Base-by-base conservation (phyloP, 345 rosid genomes). In the Eucalyptus regnans region DNA sequence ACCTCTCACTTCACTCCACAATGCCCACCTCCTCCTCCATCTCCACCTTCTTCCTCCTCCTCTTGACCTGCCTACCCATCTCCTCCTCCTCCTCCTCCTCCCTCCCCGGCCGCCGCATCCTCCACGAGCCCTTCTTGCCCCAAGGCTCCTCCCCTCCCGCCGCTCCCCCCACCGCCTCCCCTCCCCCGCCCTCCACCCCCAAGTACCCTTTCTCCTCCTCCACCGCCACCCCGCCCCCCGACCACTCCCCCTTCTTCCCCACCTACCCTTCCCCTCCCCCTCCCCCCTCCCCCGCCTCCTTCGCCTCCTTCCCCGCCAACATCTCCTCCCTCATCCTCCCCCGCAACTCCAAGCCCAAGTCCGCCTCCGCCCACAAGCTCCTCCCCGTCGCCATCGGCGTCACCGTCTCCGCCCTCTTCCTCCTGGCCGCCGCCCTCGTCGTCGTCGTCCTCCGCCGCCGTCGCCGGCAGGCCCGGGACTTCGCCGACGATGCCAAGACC, bases 221-320 rank as follows among this genome's bases (percentile, higher is more conserved):
- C 86, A 50, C 92, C 86, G 86, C 96, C 8, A 86, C 95, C 86
- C 96, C 89, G 89, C 95, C 80, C 80, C 94, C 96, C 12, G 90
- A 89, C 58, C 87, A 91, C 22, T 90, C 97, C 29, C 97, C 99
- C 0, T 98, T 97, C 90, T 98, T 97, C 91, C 99, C 99, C 3
- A 52, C 94, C 48, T 95, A 92, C 92, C 94, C 97, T 87, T 88
- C 95, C 11, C 79, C 99, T 50, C 98, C 98, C 8, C 99, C 99
- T 6, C 90, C 90, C 90, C 13, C 98, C 11, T 87, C 97, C 71
- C 96, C 99, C 1, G 90, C 96, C 8, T 62, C 94, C 7, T 95
- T 93, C 87, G 98, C 97, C 41, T 95, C 99, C 50, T 97, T 96
- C 90, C 99, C 99, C 0, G 99, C 98, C 83, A 97, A 97, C 87